Base-by-base conservation (phyloP, 2,329 filamentous ascomycete genomes). In the Ascochyta lentis region DNA sequence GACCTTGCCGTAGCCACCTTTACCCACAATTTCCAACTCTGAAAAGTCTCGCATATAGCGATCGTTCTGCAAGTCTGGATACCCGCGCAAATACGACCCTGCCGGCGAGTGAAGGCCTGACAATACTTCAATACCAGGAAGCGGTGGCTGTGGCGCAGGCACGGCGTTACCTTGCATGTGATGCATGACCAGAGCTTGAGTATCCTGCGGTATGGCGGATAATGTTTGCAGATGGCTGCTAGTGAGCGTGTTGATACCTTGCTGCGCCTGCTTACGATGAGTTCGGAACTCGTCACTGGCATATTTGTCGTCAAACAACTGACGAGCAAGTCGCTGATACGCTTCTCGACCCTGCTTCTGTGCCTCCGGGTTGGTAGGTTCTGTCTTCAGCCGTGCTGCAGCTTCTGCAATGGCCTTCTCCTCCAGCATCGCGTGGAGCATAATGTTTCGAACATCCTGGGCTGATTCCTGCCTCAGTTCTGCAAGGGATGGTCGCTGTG, bases 1-100 rank as follows among this genome's bases (percentile, higher is more conserved):
- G 2, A 89, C 87, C 34, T 81, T 81, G 1, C 86, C 86, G 65
- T 87, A 89, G 0, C 86, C 87, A 13, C 87, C 87, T 67, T 83
- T 86, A 1, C 87, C 87, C 3, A 89, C 77, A 1, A 85, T 67
- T 16, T 77, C 79, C 12, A 87, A 67, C 49, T 76, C 69, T 1
- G 66, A 56, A 46, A 74, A 76, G 31, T 76, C 72, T 16, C 66
- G 63, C 10, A 58, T 57, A 55, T 76, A 76, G 16, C 71, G 66
- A 51, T 74, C 65, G 4, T 64, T 69, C 23, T 73, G 67, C 6
- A 74, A 44, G 27, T 67, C 69, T 33, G 70, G 68, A 33, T 72
- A 70, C 9, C 61, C 63, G 12, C 64, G 65, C 12, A 75, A 57
- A 22, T 66, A 64, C 6, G 66, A 27, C 7, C 64, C 54, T 13